phyloP scores from a whole-genome alignment of 139 green algal species.

The Picochlorum sp. region DNA sequence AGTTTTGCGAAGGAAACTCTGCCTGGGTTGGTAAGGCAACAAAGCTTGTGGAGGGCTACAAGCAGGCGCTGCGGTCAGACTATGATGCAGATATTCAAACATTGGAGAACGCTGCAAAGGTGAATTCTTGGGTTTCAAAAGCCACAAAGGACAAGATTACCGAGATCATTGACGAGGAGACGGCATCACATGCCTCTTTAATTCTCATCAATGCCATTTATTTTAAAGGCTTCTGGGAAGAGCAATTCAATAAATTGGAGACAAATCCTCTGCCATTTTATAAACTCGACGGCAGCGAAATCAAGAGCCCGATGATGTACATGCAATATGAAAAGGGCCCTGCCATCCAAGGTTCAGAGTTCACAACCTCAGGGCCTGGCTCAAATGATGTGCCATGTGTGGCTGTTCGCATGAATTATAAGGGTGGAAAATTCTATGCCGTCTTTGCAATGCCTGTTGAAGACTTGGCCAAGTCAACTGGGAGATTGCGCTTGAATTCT shows the following conservation, averaged over 20 bases:
- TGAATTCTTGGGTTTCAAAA: constrained; percentile 23
- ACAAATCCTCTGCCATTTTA: constrained; percentile 17
- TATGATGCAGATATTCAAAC: constrained; percentile 5
- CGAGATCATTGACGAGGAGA: constrained; percentile 17
- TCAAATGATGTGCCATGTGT: constrained; percentile 1
- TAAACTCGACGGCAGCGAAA: background rate
- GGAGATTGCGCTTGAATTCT: background rate
- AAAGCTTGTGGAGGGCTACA: constrained; percentile 1
- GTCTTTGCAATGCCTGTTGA: constrained; percentile 17
- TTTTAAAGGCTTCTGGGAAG: constrained; percentile 30
- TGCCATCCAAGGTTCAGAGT: constrained; percentile 3
- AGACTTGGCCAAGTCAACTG: background rate
- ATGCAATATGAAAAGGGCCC: constrained; percentile 6
- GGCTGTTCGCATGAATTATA: constrained; percentile 19
- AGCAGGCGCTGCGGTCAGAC: background rate
- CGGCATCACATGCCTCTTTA: constrained; percentile 3
- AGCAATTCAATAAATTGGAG: constrained; percentile 19
- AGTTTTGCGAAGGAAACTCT: constrained; percentile 16
- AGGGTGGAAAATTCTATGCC: constrained; percentile 13
- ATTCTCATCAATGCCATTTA: constrained; percentile 31
- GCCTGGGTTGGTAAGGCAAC: constrained; percentile 4
- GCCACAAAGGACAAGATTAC: constrained; percentile 23
- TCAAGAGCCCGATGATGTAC: constrained; percentile 15
- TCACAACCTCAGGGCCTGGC: background rate
- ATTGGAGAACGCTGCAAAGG: background rate